Evolutionary conservation across 1,284 basidiomycete species (phyloP).

Genomic region (Leccinum idahoense): DNA sequence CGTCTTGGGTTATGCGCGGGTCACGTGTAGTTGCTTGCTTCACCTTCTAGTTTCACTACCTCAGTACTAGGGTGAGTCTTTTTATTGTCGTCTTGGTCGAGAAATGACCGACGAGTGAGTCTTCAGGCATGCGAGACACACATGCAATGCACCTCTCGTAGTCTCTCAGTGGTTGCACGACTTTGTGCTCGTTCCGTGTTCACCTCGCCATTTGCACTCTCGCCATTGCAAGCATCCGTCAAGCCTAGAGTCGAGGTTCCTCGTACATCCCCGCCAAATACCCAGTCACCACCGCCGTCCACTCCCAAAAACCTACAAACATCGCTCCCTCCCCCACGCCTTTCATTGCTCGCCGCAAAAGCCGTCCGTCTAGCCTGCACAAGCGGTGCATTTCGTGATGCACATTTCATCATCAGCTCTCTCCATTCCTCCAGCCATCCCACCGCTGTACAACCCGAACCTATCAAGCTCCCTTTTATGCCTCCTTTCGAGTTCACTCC

Average conservation of each 20-base stretch:
- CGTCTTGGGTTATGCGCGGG: background rate
- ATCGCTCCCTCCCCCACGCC: slow-evolving; percentile 1
- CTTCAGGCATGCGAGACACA: slow-evolving; percentile 42
- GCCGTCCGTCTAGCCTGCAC: slow-evolving; percentile 47
- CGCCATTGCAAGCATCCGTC: slow-evolving; percentile 4
- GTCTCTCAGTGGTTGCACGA: slow-evolving; percentile 6
- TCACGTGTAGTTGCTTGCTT: slow-evolving; percentile 17
- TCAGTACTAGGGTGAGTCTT: slow-evolving; percentile 10
- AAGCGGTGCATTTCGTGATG: slow-evolving; percentile 43
- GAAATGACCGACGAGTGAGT: background rate
- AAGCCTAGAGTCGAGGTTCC: slow-evolving; percentile 1
- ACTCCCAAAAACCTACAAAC: background rate
- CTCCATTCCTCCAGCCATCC: slow-evolving; percentile 40
- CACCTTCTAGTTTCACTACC: background rate
- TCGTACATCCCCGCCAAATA: background rate
- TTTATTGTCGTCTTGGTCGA: background rate
- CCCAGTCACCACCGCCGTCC: background rate
- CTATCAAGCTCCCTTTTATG: slow-evolving; percentile 23
- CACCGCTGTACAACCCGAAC: slow-evolving; percentile 10
- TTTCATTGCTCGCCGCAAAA: slow-evolving; percentile 43
- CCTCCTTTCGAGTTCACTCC: slow-evolving; percentile 33
- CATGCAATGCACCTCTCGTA: slow-evolving; percentile 61
- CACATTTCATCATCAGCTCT: slow-evolving; percentile 54
- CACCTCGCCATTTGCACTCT: slow-evolving; percentile 4
- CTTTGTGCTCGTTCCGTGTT: slow-evolving; percentile 6